Conservation (phyloP, 2,329 filamentous ascomycete species). For the Aspergillus sp. region DNA sequence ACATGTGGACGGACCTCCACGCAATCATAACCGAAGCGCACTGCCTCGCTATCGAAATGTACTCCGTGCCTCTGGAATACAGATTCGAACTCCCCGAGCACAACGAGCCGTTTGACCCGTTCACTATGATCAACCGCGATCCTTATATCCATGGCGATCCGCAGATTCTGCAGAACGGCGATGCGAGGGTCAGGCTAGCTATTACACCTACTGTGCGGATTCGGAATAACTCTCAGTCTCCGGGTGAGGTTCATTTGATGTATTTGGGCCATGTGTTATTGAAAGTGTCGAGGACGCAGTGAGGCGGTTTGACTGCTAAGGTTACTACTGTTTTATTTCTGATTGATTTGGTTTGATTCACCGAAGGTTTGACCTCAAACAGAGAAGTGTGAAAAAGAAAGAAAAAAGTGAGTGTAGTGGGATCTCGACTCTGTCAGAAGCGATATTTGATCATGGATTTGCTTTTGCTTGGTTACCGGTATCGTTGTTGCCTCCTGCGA, state of each 20-base stretch:
- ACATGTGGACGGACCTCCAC: conserved; percentile 21
- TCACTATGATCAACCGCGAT: conserved; percentile 27
- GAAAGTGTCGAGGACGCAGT: conserved; percentile 3
- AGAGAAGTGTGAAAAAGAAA: neutral
- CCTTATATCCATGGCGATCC: conserved; percentile 15
- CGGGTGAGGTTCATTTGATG: conserved; percentile 12
- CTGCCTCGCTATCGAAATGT: conserved; percentile 27
- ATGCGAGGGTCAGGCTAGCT: conserved; percentile 19
- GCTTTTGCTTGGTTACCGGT: neutral
- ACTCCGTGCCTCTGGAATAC: conserved; percentile 27
- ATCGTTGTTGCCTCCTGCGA: neutral
- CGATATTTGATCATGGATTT: neutral
- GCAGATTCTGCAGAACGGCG: conserved; percentile 11
- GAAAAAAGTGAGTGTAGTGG: neutral
- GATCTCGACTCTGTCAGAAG: neutral
- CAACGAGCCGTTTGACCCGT: conserved; percentile 24
- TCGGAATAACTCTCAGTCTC: conserved; percentile 17
- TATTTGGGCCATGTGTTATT: conserved; percentile 23
- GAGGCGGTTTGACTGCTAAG: neutral
- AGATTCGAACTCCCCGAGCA: conserved; percentile 24
- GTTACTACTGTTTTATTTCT: neutral
- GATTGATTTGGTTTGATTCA: neutral
- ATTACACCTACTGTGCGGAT: conserved; percentile 24
- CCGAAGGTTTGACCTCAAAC: neutral
- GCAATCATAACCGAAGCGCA: conserved; percentile 30